These are phyloP conservation scores for Termitomyces sp. DNA, from an alignment of 768 basidiomycete genomes.

Conservation along the genomic window DNA sequence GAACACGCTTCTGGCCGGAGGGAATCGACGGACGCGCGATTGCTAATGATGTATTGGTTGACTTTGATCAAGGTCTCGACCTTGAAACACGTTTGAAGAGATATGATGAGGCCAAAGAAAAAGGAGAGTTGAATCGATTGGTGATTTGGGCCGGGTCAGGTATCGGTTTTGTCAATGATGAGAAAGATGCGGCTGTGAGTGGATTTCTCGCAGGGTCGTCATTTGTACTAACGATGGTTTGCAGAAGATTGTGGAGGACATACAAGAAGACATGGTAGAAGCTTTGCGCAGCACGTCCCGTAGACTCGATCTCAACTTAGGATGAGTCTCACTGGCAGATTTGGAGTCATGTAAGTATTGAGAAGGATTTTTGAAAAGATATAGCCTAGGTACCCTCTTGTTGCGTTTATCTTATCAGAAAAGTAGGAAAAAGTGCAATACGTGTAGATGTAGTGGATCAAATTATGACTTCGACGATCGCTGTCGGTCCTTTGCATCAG, in stretches of 20 bases:
- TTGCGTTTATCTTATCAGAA: too few species aligned
- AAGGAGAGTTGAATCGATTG: slow-evolving; percentile 24
- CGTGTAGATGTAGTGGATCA: too few species aligned
- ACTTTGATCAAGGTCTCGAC: slow-evolving; percentile 25
- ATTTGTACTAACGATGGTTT: too few species aligned
- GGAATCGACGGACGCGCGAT: slow-evolving; percentile 47
- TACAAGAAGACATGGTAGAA: not conserved
- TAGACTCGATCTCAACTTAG: not conserved
- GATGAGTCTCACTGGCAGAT: too few species aligned
- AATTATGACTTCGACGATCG: too few species aligned
- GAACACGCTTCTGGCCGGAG: too few species aligned
- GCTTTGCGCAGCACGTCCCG: not conserved
- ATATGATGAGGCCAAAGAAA: slow-evolving; percentile 25
- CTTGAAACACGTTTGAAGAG: slow-evolving; percentile 25
- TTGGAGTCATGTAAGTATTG: too few species aligned
- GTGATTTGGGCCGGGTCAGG: slow-evolving; percentile 43
- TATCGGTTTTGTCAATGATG: slow-evolving; percentile 31
- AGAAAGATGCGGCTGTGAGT: slow-evolving; percentile 24
- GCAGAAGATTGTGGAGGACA: too few species aligned
- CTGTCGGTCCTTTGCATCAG: too few species aligned
- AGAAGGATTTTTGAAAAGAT: too few species aligned
- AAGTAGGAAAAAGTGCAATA: too few species aligned
- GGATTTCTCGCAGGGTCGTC: not conserved
- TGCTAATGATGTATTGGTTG: slow-evolving; percentile 31
- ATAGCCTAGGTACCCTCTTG: too few species aligned